Conservation (phyloP, 768 basidiomycete species). For the Neoboletus magnificus region DNA sequence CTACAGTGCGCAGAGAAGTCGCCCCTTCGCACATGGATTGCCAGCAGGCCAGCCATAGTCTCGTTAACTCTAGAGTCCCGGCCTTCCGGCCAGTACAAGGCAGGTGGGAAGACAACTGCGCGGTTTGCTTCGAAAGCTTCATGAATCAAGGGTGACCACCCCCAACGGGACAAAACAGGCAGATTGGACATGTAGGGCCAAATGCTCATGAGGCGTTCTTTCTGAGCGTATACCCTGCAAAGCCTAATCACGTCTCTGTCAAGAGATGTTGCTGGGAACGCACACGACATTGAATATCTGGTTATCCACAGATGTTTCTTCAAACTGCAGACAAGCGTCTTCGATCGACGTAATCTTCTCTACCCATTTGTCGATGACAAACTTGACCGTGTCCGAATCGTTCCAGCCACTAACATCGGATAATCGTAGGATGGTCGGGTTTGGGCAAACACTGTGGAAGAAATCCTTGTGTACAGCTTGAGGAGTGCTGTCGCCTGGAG, state of each 20-base stretch:
- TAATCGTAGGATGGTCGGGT: slow-evolving; percentile 32
- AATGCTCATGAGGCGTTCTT: slow-evolving; percentile 29
- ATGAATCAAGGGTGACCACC: slow-evolving; percentile 34
- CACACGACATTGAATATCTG: slow-evolving; percentile 17
- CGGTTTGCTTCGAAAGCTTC: slow-evolving; percentile 25
- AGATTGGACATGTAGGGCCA: slow-evolving; percentile 34
- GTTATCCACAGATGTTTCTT: slow-evolving; percentile 15
- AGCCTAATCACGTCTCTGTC: background rate
- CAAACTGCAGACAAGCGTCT: slow-evolving; percentile 39
- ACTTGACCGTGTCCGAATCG: slow-evolving; percentile 23
- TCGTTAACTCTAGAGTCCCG: slow-evolving; percentile 3
- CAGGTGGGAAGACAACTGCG: slow-evolving; percentile 18
- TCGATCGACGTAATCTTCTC: slow-evolving; percentile 31
- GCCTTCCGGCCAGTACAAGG: slow-evolving; percentile 4
- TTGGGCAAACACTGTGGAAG: slow-evolving; percentile 38
- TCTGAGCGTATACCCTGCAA: slow-evolving; percentile 30
- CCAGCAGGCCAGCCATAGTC: slow-evolving; percentile 37
- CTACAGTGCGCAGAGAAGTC: slow-evolving; percentile 45
- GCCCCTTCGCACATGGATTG: slow-evolving; percentile 49
- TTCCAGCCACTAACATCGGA: slow-evolving; percentile 22
- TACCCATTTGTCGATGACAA: slow-evolving; percentile 35
- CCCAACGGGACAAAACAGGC: slow-evolving; percentile 33
- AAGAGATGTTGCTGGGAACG: background rate
- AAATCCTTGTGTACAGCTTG: slow-evolving; percentile 35
- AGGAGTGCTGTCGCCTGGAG: slow-evolving; percentile 27